These are phyloP conservation scores for Tephrocybe rancida DNA, from an alignment of 768 basidiomycete genomes.

Conservation along the genomic window DNA sequence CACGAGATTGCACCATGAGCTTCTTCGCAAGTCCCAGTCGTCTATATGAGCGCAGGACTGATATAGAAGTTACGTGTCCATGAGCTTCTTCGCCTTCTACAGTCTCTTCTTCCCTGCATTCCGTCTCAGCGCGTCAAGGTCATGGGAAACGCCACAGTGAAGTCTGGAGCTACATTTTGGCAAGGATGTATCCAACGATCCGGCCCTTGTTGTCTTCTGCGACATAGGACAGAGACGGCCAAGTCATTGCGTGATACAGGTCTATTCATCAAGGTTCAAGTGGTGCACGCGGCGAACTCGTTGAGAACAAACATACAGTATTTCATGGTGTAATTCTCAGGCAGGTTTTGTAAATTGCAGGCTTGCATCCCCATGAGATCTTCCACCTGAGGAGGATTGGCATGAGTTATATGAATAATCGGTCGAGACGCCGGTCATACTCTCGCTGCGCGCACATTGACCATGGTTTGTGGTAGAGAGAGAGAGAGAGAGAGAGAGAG, in stretches of 20 bases:
- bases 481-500: too few species aligned
- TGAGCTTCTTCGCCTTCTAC: constrained; percentile 69
- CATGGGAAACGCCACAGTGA: constrained; percentile 1
- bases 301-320: constrained; percentile 52
- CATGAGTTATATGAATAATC: neutral
- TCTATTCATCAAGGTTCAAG: constrained; percentile 44
- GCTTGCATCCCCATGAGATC: constrained; percentile 96
- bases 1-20: constrained; percentile 93
- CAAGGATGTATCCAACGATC: constrained; percentile 94
- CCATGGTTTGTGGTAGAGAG: constrained; percentile 29
- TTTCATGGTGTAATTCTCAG: constrained; percentile 90
- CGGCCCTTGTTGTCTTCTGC: constrained; percentile 91
- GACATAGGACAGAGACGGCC: constrained; percentile 93
- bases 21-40: constrained; percentile 93
- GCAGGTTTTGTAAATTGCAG: constrained; percentile 92
- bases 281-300: neutral
- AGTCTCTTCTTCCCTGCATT: constrained; percentile 65
- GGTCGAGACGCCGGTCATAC: constrained; percentile 27
- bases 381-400: constrained; percentile 59
- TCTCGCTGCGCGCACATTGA: constrained; percentile 44
- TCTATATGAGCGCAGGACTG: constrained; percentile 88
- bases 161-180: constrained; percentile 72
- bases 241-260: constrained; percentile 91
- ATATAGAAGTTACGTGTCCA: constrained; percentile 97
- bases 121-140: constrained; percentile 14